Conservation (phyloP, 2,329 filamentous ascomycete species). For the Pseudogymnoascus sp. region DNA sequence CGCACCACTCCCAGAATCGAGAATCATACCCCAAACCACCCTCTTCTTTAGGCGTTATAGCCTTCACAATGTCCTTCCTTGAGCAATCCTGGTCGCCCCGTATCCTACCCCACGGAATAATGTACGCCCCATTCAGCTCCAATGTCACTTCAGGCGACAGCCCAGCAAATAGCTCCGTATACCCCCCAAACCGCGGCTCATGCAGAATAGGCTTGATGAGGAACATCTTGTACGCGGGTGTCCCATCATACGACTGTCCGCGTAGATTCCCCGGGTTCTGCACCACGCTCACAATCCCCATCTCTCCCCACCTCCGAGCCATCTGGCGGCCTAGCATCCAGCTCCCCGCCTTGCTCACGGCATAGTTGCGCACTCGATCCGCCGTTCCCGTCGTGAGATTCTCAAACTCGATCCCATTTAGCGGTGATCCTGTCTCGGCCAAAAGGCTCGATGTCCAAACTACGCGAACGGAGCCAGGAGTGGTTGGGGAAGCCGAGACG, state of each 20-base stretch:
- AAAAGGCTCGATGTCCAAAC: conserved; percentile 17
- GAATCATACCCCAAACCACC: conserved; percentile 18
- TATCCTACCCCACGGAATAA: conserved; percentile 23
- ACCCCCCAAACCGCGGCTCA: conserved; percentile 17
- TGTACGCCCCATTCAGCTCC: conserved; percentile 17
- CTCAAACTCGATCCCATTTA: conserved; percentile 12
- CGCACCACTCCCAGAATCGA: conserved; percentile 21
- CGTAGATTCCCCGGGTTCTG: conserved; percentile 17
- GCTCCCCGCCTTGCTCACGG: conserved; percentile 16
- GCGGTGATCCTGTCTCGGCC: conserved; percentile 13
- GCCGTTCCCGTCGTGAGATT: conserved; percentile 10
- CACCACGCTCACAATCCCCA: conserved; percentile 14
- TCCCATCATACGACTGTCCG: conserved; percentile 11
- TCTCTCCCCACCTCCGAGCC: background rate
- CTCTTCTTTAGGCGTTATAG: conserved; percentile 15
- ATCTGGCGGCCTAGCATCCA: conserved; percentile 17
- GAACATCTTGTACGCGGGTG: background rate
- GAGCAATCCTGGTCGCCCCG: conserved; percentile 30
- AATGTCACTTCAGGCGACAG: conserved; percentile 12
- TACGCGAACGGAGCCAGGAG: conserved; percentile 14
- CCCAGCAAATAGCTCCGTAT: conserved; percentile 19
- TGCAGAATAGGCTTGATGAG: conserved; percentile 13
- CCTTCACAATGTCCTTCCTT: conserved; percentile 15
- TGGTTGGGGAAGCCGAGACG: background rate
- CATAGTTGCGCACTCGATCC: conserved; percentile 14